Evolutionary conservation across 805 yeast genomes (phyloP).

Genomic region (Candida awuae): DNA sequence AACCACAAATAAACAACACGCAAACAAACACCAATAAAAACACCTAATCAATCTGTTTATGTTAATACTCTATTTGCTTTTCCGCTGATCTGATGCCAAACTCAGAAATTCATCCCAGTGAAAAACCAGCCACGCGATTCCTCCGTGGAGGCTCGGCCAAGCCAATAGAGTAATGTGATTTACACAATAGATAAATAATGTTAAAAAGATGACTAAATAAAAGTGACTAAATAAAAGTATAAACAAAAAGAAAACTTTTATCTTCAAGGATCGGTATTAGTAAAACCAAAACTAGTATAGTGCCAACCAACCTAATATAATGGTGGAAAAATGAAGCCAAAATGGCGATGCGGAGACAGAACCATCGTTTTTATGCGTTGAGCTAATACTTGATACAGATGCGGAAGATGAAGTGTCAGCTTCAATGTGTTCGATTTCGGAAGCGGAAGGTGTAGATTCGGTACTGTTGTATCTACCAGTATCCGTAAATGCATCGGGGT

Average conservation of each 20-base stretch:
- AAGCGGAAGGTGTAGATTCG: neutral
- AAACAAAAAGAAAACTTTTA: neutral
- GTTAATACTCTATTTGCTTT: too few species aligned
- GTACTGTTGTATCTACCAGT: slow-evolving; percentile 27
- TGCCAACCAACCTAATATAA: slow-evolving; percentile 1
- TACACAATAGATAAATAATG: too few species aligned
- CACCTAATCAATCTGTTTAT: too few species aligned
- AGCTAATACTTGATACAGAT: slow-evolving; percentile 6
- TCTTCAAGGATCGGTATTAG: too few species aligned
- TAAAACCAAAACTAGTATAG: neutral
- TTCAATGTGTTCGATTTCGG: neutral
- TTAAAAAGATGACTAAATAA: too few species aligned
- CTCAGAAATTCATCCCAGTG: neutral
- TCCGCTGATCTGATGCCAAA: too few species aligned
- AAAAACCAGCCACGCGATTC: slow-evolving; percentile 5
- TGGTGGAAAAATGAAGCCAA: neutral
- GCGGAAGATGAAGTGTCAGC: slow-evolving; percentile 2
- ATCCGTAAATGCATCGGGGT: slow-evolving; percentile 32
- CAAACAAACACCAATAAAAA: too few species aligned
- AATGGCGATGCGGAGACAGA: neutral
- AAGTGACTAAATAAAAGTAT: neutral
- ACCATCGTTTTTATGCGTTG: slow-evolving; percentile 7
- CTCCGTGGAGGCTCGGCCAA: too few species aligned
- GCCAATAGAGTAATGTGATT: too few species aligned
- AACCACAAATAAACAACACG: too few species aligned